Percentiles rank a stretch among this genome's conserved stretches.
Conservation (phyloP, 768 basidiomycete species). For the Mrakia gelida region DNA sequence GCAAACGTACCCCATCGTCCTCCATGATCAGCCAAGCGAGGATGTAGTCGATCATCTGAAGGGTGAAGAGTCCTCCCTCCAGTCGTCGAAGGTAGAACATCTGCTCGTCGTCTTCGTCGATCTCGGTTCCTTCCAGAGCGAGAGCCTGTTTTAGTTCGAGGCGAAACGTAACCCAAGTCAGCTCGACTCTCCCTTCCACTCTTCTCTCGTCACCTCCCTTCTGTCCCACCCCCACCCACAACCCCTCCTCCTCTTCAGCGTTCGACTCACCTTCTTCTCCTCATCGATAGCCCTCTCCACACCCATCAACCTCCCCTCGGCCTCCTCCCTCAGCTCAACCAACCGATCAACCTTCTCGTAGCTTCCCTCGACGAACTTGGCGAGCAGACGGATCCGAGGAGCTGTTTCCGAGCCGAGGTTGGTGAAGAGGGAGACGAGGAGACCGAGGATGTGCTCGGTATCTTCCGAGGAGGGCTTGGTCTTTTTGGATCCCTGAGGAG, state of each 20-base stretch:
- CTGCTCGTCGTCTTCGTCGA: slow-evolving; percentile 63
- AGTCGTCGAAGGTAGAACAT: slow-evolving; percentile 78
- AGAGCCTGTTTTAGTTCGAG: slow-evolving; percentile 49
- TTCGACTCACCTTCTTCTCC: slow-evolving; percentile 60
- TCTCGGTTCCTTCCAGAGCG: slow-evolving; percentile 55
- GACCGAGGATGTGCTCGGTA: slow-evolving; percentile 77
- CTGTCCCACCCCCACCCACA: too few relatives aligned
- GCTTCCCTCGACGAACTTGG: slow-evolving; percentile 87
- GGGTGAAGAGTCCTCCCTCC: slow-evolving; percentile 77
- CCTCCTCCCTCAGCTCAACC: slow-evolving; percentile 74
- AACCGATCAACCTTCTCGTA: slow-evolving; percentile 95
- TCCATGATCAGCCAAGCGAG: slow-evolving; percentile 95
- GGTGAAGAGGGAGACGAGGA: slow-evolving; percentile 79
- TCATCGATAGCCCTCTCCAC: slow-evolving; percentile 64
- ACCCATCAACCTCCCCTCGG: slow-evolving; percentile 56
- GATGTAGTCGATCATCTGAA: slow-evolving; percentile 91
- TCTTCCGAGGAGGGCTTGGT: slow-evolving; percentile 59
- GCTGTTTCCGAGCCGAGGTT: slow-evolving; percentile 82
- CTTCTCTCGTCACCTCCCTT: not conserved
- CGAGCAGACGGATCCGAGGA: slow-evolving; percentile 69
- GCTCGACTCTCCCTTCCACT: not conserved
- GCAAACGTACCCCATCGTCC: slow-evolving; percentile 79
- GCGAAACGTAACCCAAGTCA: slow-evolving; percentile 8
- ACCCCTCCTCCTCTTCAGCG: too few relatives aligned
- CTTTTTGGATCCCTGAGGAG: slow-evolving; percentile 25